Base-by-base conservation (phyloP, 2,329 filamentous ascomycete genomes). In the Ceratocystis cacaofunesta region DNA sequence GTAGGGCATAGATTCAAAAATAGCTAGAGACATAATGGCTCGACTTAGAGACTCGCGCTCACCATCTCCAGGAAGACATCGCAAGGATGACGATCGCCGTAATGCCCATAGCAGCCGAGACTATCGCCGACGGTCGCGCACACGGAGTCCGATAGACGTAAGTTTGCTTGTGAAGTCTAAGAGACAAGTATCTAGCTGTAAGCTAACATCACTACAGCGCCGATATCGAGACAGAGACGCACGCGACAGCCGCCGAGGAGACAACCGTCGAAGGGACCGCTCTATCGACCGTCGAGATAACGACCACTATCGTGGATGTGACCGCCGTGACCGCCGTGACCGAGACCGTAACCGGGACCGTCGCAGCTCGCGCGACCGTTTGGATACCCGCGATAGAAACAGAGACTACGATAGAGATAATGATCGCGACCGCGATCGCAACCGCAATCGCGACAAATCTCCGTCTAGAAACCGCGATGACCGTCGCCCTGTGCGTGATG, bases 41-140 rank as follows among this genome's bases (percentile, higher is more conserved):
- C 82, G 82, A 77, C 82, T 78, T 77, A 83, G 79, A 81, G 81
- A 83, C 79, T 83, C 82, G 78, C 82, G 89, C 88, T 92, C 89
- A 92, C 89, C 89, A 89, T 78, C 87, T 84, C 78, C 83, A 69
- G 68, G 68, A 69, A 69, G 68, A 68, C 66, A 77, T 73, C 82
- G 81, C 71, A 82, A 85, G 76, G 80, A 82, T 76, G 81, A 82
- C 74, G 78, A 80, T 70, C 79, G 79, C 69, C 76, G 78, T 68
- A 77, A 79, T 72, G 76, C 78, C 69, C 76, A 77, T 66, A 77
- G 78, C 72, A 62, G 55, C 57, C 61, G 44, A 36, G 79, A 81
- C 70, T 72, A 77, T 72, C 80, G 82, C 68, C 80, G 82, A 67
- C 80, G 83, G 68, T 81, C 79, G 70, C 79, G 82, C 71, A 86